phyloP scores from a whole-genome alignment of 2,329 filamentous ascomycete species.

The Lecanoromycetidae sp. region DNA sequence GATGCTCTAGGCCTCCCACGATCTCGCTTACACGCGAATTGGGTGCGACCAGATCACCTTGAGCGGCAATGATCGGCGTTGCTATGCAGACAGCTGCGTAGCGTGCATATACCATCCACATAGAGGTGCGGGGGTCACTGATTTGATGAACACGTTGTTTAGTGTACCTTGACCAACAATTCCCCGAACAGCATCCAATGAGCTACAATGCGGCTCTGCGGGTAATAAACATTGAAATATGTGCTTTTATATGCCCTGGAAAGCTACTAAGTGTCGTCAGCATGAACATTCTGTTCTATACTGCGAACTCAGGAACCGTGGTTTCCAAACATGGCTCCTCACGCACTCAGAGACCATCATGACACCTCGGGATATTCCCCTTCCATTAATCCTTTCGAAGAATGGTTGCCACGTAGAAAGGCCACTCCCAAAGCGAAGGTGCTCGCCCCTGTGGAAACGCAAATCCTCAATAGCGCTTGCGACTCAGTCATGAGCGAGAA shows the following conservation, averaged over 20 bases:
- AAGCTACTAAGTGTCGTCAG: background rate
- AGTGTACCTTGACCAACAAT: background rate
- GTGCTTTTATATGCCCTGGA: background rate
- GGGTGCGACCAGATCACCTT: background rate
- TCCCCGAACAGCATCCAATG: background rate
- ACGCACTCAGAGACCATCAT: background rate
- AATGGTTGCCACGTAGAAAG: background rate
- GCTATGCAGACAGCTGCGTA: background rate
- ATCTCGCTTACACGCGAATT: background rate
- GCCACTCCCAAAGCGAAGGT: background rate
- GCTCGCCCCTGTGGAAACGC: background rate
- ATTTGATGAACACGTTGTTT: background rate
- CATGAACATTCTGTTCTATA: too few relatives aligned
- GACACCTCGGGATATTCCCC: slow-evolving; percentile 1
- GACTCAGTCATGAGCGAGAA: background rate
- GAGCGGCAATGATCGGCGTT: background rate
- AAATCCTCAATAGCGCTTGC: background rate
- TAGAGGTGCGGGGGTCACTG: background rate
- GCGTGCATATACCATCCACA: background rate
- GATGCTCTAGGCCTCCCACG: too few relatives aligned
- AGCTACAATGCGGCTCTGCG: slow-evolving; percentile 1
- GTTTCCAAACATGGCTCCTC: background rate
- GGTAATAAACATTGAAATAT: background rate
- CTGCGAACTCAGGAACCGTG: background rate
- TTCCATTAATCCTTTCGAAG: background rate